Base-by-base conservation (phyloP, 2,329 filamentous ascomycete species). In the Scedosporium boydii region DNA sequence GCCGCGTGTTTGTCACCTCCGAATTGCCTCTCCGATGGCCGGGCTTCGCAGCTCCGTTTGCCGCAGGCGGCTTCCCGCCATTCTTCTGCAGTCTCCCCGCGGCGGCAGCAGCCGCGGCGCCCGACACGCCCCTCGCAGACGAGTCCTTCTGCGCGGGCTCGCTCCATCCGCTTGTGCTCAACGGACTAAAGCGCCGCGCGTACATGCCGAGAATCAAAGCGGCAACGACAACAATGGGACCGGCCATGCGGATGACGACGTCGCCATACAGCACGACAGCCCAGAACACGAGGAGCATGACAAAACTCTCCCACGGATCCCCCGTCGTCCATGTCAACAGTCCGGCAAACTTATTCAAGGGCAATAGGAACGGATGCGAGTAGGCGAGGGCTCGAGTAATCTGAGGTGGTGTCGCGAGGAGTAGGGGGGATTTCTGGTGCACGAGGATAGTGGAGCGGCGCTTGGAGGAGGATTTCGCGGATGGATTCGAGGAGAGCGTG, bases 281-380 rank as follows among this genome's bases (percentile, higher is more conserved):
- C 95, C 95, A 99, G 72, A 96, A 99, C 38, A 78, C 82, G 18
- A 87, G 87, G 3, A 99, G 82, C 38, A 99, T 74, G 65, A 99
- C 79, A 71, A 98, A 99, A 79, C 93, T 97, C 79, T 98, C 92
- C 93, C 93, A 99, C 0, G 93, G 87, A 72, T 99, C 95, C 46
- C 85, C 89, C 0, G 89, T 93, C 7, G 91, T 96, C 95, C 95
- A 99, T 77, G 90, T 96, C 66, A 99, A 71, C 65, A 99, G 78
- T 0, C 93, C 95, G 2, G 84, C 88, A 16, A 96, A 75, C 71
- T 89, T 90, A 73, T 97, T 98, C 63, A 98, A 79, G 5, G 93
- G 92, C 6, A 96, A 79, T 6, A 99, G 80, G 72, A 97, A 98
- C 0, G 95, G 93, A 72, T 99, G 93, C 66, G 93, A 96, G 73